These are phyloP conservation scores for Pichia sp. DNA, from an alignment of 1,139 yeast species.

Conservation along the genomic window DNA sequence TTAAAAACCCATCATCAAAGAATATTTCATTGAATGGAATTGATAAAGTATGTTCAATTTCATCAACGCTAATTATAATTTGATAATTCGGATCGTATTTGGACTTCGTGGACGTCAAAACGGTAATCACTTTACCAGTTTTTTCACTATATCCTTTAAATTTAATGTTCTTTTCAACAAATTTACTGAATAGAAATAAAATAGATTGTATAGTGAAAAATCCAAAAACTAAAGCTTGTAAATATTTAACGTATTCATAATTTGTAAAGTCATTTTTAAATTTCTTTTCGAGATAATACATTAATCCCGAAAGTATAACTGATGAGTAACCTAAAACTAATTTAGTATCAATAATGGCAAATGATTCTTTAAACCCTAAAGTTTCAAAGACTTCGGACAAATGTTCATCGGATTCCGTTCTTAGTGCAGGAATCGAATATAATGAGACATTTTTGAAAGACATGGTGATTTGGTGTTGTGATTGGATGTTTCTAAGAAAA, in stretches of 20 bases:
- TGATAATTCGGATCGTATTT: conserved; percentile 42
- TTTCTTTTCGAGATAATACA: conserved; percentile 64
- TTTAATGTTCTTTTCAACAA: conserved; percentile 48
- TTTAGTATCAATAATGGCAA: conserved; percentile 51
- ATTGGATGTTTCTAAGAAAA: neutral
- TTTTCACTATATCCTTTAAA: conserved; percentile 46
- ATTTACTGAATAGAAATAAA: conserved; percentile 43
- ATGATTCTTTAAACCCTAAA: conserved; percentile 60
- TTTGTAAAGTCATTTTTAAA: conserved; percentile 38
- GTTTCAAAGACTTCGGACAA: conserved; percentile 41
- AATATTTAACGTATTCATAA: conserved; percentile 31
- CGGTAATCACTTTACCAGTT: conserved; percentile 32
- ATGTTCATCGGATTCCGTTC: conserved; percentile 45
- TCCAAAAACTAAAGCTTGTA: conserved; percentile 35
- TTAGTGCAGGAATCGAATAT: conserved; percentile 40
- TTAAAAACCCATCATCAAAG: conserved; percentile 42
- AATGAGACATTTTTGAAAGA: conserved; percentile 25
- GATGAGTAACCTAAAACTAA: conserved; percentile 64
- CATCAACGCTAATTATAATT: conserved; percentile 32
- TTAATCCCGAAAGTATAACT: conserved; percentile 57
- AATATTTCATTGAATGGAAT: conserved; percentile 41
- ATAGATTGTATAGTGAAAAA: conserved; percentile 49
- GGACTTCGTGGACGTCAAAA: conserved; percentile 31
- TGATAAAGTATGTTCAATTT: conserved; percentile 21
- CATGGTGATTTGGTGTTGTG: conserved; percentile 3